These are phyloP conservation scores for Dothideomycetes sp. DNA, from an alignment of 2,329 filamentous ascomycete species.

Conservation along the genomic window DNA sequence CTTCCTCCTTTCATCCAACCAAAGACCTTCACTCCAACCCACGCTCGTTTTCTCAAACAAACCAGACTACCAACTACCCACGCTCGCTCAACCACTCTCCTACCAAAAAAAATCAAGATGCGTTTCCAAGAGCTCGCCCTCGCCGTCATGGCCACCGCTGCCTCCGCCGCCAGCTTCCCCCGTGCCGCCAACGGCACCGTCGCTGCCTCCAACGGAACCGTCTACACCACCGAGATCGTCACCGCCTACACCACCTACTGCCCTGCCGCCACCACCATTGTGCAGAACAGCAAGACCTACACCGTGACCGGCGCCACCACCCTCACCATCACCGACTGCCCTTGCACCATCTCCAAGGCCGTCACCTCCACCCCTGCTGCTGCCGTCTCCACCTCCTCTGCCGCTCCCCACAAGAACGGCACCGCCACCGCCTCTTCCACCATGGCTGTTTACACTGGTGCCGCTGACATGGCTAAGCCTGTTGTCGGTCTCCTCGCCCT, in stretches of 20 bases:
- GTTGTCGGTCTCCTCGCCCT: too few relatives aligned
- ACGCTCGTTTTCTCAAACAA: conserved; percentile 4
- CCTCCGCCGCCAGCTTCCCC: conserved; percentile 3
- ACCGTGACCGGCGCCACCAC: conserved; percentile 9
- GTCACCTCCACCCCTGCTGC: background rate
- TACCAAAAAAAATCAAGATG: conserved; percentile 5
- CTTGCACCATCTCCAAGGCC: conserved; percentile 8
- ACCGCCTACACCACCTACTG: conserved; percentile 10
- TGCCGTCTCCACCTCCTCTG: background rate
- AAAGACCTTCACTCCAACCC: too few relatives aligned
- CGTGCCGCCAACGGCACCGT: background rate
- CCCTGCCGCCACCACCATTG: conserved; percentile 6
- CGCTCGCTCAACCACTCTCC: background rate
- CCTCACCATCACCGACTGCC: conserved; percentile 8
- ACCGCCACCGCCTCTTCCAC: conserved; percentile 3
- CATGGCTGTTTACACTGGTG: conserved; percentile 5
- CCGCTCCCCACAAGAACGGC: background rate
- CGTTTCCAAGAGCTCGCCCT: conserved; percentile 5
- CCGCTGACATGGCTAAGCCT: background rate
- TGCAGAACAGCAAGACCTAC: conserved; percentile 7
- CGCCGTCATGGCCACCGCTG: conserved; percentile 6
- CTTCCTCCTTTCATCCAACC: too few relatives aligned
- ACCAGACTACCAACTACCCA: too few relatives aligned
- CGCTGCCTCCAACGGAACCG: conserved; percentile 1
- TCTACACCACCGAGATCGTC: conserved; percentile 5